phyloP scores from a whole-genome alignment of 2,329 filamentous ascomycete species.

The Clonostachys rhizophaga region DNA sequence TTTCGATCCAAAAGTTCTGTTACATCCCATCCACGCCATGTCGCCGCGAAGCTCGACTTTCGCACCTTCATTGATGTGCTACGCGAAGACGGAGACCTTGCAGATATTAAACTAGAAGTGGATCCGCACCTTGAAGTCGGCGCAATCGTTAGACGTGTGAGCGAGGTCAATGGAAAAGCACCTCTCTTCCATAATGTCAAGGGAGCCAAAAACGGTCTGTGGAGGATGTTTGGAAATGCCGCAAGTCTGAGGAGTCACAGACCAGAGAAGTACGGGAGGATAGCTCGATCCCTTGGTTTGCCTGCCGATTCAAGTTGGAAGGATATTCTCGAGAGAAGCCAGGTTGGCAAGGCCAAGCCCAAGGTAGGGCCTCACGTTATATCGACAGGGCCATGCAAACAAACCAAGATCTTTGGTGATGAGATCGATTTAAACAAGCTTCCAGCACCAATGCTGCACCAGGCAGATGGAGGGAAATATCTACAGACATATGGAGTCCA shows the following conservation, averaged over 20 bases:
- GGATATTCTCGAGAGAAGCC: constrained; percentile 31
- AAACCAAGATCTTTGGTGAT: constrained; percentile 25
- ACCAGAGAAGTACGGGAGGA: constrained; percentile 27
- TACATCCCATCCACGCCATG: no score
- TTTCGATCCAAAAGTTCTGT: no score
- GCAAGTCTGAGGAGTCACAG: constrained; percentile 24
- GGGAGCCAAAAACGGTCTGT: constrained; percentile 37
- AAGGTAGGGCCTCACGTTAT: constrained; percentile 28
- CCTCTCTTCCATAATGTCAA: constrained; percentile 48
- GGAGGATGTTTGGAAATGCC: constrained; percentile 39
- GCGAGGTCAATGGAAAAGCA: constrained; percentile 38
- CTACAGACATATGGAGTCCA: constrained; percentile 46
- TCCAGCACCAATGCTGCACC: constrained; percentile 34
- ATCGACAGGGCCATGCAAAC: constrained; percentile 32
- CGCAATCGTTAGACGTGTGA: constrained; percentile 39
- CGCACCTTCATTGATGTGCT: constrained; percentile 38
- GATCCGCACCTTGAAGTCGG: constrained; percentile 39
- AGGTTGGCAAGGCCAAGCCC: constrained; percentile 18
- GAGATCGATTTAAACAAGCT: constrained; percentile 36
- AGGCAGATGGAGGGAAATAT: constrained; percentile 42
- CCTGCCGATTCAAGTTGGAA: constrained; percentile 26
- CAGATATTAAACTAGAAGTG: constrained; percentile 34
- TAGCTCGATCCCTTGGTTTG: constrained; percentile 34
- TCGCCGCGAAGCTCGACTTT: constrained; percentile 26
- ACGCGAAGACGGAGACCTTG: constrained; percentile 32